A percentile compares a stretch with the other conserved stretches of the same genome.
Conservation (phyloP, 768 basidiomycete species). For the Rhodosporidiobolus odoratus region DNA sequence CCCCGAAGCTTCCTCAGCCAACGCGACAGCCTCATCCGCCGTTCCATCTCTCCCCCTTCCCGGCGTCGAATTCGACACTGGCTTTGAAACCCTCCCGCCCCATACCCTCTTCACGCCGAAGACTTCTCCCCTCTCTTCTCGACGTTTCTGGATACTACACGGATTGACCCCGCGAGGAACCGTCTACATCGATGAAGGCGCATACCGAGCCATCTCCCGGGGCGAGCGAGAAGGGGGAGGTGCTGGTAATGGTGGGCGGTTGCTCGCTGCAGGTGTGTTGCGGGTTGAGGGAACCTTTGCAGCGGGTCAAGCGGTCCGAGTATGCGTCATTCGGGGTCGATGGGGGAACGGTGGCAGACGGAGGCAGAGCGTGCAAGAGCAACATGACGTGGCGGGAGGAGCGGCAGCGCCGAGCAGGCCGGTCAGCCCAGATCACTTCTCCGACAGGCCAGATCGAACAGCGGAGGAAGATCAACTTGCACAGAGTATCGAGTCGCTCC, state of each 20-base stretch:
- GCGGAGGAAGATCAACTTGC: constrained; percentile 5
- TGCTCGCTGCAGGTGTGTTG: constrained; percentile 86
- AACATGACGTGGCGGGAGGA: background rate
- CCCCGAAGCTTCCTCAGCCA: constrained; percentile 43
- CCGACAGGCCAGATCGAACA: constrained; percentile 26
- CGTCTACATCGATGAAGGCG: constrained; percentile 82
- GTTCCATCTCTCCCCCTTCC: constrained; percentile 7
- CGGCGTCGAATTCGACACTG: constrained; percentile 21
- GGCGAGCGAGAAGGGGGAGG: constrained; percentile 52
- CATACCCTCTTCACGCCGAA: constrained; percentile 86
- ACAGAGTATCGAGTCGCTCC: background rate
- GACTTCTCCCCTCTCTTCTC: constrained; percentile 64
- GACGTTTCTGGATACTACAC: constrained; percentile 96
- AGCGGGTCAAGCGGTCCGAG: constrained; percentile 85
- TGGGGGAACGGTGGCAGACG: constrained; percentile 34
- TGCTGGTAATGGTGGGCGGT: constrained; percentile 67
- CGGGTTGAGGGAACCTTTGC: constrained; percentile 85
- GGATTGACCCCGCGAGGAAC: constrained; percentile 83
- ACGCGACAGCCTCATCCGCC: constrained; percentile 36
- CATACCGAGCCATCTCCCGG: constrained; percentile 74
- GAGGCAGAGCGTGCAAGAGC: constrained; percentile 32
- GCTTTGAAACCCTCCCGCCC: constrained; percentile 52
- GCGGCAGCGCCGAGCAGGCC: background rate
- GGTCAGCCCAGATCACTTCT: constrained; percentile 47
- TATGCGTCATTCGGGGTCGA: constrained; percentile 57